Percentiles rank a stretch among this genome's conserved stretches.
phyloP scores from a whole-genome alignment of 805 yeast species.

The Phaffomyces opuntiae region DNA sequence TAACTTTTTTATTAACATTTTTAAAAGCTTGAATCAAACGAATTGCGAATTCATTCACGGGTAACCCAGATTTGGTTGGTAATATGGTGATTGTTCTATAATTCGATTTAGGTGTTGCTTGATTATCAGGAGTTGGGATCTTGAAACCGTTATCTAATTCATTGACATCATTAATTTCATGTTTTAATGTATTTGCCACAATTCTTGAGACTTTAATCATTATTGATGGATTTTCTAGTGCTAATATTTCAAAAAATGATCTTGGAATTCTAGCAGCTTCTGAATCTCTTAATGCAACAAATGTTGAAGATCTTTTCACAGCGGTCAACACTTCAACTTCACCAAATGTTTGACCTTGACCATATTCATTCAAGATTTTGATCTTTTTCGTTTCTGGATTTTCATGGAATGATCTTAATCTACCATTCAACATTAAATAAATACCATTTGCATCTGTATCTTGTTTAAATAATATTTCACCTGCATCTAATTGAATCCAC shows the following conservation, averaged over 20 bases:
- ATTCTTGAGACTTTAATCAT: constrained; percentile 85
- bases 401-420: constrained; percentile 53
- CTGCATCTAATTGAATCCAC: constrained; percentile 91
- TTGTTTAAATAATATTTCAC: constrained; percentile 70
- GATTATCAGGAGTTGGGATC: constrained; percentile 23
- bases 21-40: constrained; percentile 65
- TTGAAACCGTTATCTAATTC: constrained; percentile 10
- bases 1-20: constrained; percentile 64
- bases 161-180: constrained; percentile 8
- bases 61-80: constrained; percentile 76
- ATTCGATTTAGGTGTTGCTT: constrained; percentile 29
- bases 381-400: constrained; percentile 21
- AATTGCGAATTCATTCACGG: constrained; percentile 79
- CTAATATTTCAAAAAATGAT: constrained; percentile 76
- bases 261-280: constrained; percentile 92
- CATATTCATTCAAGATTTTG: constrained; percentile 62
- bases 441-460: constrained; percentile 88
- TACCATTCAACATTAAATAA: constrained; percentile 81
- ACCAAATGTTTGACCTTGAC: constrained; percentile 92
- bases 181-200: constrained; percentile 57
- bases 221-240: constrained; percentile 79
- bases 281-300: constrained; percentile 86
- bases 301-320: constrained; percentile 56
- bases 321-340: constrained; percentile 92
- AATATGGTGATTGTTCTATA: constrained; percentile 80